Evolutionary conservation across 352 stramenopile species (phyloP).

Genomic region (Thraustochytrium sp.): DNA sequence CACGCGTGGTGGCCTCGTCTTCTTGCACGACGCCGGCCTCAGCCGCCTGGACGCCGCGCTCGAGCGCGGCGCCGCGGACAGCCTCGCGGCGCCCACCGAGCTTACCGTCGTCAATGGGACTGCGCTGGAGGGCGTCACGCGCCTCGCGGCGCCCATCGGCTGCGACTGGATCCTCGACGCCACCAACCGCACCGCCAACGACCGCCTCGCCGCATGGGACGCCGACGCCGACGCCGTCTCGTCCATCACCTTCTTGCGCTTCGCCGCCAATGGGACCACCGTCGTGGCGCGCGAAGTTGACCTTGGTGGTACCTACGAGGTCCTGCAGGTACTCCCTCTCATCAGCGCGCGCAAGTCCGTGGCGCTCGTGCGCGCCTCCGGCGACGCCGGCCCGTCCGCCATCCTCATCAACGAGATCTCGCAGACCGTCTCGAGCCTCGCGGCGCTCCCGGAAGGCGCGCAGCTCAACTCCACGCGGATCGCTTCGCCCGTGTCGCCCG

Average conservation of each 20-base stretch:
- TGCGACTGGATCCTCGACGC: conserved; percentile 17
- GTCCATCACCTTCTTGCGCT: background rate
- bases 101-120: too few species aligned
- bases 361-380: background rate
- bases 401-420: background rate
- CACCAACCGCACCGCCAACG: background rate
- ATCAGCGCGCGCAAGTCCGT: background rate
- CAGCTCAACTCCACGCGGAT: background rate
- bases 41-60: background rate
- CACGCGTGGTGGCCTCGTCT: background rate
- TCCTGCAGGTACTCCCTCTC: conserved; percentile 14
- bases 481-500: background rate
- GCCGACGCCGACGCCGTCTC: background rate
- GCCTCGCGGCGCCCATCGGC: background rate
- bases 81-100: background rate
- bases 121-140: background rate
- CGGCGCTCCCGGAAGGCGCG: background rate
- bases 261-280: background rate
- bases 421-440: background rate
- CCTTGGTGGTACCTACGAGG: background rate
- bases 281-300: background rate
- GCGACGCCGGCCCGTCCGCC: background rate
- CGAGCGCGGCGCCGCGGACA: background rate
- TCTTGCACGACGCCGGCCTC: background rate
- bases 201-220: conserved; percentile 26